Base-by-base conservation (phyloP, 2,329 filamentous ascomycete genomes). In the Macrophomina tecta region DNA sequence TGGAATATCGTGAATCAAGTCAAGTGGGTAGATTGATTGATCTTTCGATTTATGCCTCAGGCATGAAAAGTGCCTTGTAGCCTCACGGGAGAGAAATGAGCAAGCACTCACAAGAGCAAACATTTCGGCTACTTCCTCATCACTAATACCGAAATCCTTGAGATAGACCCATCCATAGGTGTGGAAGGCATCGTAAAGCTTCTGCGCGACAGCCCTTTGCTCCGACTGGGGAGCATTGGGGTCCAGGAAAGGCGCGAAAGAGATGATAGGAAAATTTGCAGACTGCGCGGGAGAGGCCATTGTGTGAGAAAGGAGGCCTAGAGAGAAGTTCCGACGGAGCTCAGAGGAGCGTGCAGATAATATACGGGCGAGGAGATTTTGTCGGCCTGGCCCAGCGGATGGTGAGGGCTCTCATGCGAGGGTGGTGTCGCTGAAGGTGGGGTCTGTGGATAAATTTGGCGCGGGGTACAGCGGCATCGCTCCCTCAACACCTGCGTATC, bases 101-200 rank as follows among this genome's bases (percentile, higher is more conserved):
- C 23, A 23, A 40, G 45, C 8, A 38, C 58, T 34, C 34, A 62
- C 58, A 2, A 62, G 42, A 12, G 82, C 76, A 76, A 95, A 96
- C 68, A 90, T 85, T 67, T 84, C 78, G 68, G 85, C 78, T 14
- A 93, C 81, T 8, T 85, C 84, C 8, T 85, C 80, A 4, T 85
- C 73, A 0, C 88, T 79, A 68, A 97, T 90, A 46, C 90, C 87
- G 70, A 94, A 89, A 78, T 94, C 91, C 73, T 89, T 89, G 42
- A 97, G 87, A 79, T 97, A 97, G 70, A 97, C 87, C 82, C 97
- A 97, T 67, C 94, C 94, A 2, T 93, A 91, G 1, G 86, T 90
- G 73, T 93, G 91, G 82, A 97, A 97, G 45, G 92, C 93, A 64
- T 88, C 76, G 11, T 94, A 88, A 71, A 97, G 89, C 48, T 90